A percentile compares a stretch with the other conserved stretches of the same genome.
These are phyloP conservation scores for Venturia pyrina DNA, from an alignment of 2,329 filamentous ascomycete genomes.

Conservation along the genomic window DNA sequence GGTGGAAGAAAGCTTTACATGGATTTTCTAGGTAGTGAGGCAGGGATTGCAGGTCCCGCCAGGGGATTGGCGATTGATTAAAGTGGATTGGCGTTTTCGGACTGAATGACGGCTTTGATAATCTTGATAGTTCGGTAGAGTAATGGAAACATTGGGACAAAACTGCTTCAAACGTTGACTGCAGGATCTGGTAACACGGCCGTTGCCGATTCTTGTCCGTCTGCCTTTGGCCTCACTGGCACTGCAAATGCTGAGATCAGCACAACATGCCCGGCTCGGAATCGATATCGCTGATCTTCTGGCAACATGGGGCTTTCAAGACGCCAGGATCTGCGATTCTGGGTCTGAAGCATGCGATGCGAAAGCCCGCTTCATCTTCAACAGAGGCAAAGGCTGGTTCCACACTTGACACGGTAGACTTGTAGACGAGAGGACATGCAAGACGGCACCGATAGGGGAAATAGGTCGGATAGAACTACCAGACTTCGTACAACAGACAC, in stretches of 20 bases:
- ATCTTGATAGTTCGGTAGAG: neutral
- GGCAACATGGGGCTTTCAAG: neutral
- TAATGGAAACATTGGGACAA: neutral
- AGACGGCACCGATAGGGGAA: neutral
- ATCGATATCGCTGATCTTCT: neutral
- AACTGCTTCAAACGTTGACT: neutral
- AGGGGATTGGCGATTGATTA: neutral
- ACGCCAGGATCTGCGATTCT: neutral
- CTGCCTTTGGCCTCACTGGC: neutral
- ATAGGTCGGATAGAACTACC: neutral
- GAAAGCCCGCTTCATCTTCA: neutral
- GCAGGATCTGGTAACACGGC: neutral
- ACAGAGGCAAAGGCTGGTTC: neutral
- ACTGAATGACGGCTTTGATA: neutral
- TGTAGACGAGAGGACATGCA: neutral
- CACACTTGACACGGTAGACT: neutral
- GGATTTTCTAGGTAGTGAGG: conserved; percentile 43
- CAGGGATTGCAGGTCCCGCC: neutral
- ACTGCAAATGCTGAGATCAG: neutral
- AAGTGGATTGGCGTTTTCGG: neutral
- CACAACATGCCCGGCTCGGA: neutral
- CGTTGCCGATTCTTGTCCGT: neutral
- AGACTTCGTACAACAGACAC: neutral
- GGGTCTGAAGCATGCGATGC: neutral
- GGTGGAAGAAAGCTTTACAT: conserved; percentile 55